phyloP scores from a whole-genome alignment of 371 early-diverging fungal genomes.

The Rhizopus delemar region DNA sequence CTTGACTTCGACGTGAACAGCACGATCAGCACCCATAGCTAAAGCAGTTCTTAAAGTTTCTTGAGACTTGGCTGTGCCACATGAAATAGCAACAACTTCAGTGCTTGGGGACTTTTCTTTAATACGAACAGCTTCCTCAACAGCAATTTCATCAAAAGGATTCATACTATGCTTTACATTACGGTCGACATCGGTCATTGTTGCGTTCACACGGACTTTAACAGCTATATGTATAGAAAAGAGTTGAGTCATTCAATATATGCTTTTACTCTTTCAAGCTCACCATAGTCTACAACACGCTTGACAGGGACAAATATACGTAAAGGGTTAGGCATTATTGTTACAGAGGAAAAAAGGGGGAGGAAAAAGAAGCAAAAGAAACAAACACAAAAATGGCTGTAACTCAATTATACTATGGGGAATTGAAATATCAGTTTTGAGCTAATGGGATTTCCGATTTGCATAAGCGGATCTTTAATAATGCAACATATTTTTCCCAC shows the following conservation, averaged over 20 bases:
- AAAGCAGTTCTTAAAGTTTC: constrained; percentile 95
- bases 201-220: constrained; percentile 93
- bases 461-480: too few relatives aligned
- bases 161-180: constrained; percentile 98
- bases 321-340: constrained; percentile 51
- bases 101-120: constrained; percentile 79
- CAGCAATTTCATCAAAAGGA: constrained; percentile 98
- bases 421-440: too few relatives aligned
- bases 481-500: too few relatives aligned
- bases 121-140: constrained; percentile 94
- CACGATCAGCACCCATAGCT: constrained; percentile 98
- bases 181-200: constrained; percentile 90
- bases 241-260: neutral
- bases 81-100: constrained; percentile 87
- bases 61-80: constrained; percentile 88
- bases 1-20: constrained; percentile 90
- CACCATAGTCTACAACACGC: constrained; percentile 95
- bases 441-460: too few relatives aligned
- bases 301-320: constrained; percentile 92
- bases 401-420: too few relatives aligned
- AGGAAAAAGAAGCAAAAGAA: constrained; percentile 12
- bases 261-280: neutral
- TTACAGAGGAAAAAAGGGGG: constrained; percentile 7
- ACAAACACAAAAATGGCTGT: neutral
- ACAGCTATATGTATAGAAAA: constrained; percentile 60